These are phyloP conservation scores for Gossypium davidsonii DNA, from an alignment of 441 rosid genomes.

Conservation along the genomic window DNA sequence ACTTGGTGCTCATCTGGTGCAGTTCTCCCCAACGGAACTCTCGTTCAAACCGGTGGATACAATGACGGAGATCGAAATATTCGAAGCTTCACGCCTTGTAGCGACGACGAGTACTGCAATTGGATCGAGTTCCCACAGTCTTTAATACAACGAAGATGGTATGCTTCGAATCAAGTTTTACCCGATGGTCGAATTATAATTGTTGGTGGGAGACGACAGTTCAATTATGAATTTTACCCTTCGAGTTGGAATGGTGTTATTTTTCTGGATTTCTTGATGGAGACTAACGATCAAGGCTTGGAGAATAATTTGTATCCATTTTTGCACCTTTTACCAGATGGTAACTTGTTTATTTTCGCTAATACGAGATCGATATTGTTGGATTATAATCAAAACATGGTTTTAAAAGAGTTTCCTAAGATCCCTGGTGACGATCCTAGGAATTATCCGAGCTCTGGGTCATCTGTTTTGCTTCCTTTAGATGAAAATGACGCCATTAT, in stretches of 20 bases:
- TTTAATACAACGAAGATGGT: constrained; percentile 66
- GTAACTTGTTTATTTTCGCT: constrained; percentile 74
- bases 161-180: constrained; percentile 57
- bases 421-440: constrained; percentile 62
- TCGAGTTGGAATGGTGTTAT: constrained; percentile 15
- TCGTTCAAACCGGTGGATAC: constrained; percentile 73
- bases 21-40: constrained; percentile 56
- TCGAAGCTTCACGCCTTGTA: constrained; percentile 49
- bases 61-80: constrained; percentile 63
- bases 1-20: constrained; percentile 91
- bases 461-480: constrained; percentile 68
- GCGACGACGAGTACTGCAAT: constrained; percentile 37
- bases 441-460: constrained; percentile 83
- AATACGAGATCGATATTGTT: constrained; percentile 58
- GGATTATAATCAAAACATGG: constrained; percentile 45
- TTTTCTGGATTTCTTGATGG: constrained; percentile 38
- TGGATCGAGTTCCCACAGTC: constrained; percentile 56
- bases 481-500: constrained; percentile 33
- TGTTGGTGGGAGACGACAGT: constrained; percentile 71
- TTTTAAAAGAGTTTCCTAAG: constrained; percentile 47
- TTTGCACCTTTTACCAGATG: constrained; percentile 71
- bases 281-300: constrained; percentile 34
- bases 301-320: constrained; percentile 87
- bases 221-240: constrained; percentile 60
- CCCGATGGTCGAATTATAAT: constrained; percentile 68